Conservation (phyloP, 257 asterid species). For the Cinchona pubescens region DNA sequence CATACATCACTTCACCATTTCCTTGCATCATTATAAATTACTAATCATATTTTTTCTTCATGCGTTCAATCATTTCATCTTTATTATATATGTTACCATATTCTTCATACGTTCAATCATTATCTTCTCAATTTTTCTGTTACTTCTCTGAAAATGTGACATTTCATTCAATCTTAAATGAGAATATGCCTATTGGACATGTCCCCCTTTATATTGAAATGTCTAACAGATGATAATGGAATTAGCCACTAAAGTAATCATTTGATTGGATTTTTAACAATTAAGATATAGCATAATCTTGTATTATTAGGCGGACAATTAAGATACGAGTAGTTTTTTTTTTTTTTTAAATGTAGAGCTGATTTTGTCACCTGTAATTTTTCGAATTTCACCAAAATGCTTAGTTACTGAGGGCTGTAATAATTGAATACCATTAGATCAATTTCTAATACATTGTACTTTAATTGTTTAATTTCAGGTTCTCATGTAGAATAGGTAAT, state of each 20-base stretch:
- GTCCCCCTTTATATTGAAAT: background rate
- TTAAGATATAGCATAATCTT: background rate
- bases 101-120: background rate
- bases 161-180: background rate
- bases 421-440: background rate
- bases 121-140: no score
- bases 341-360: no score
- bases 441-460: background rate
- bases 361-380: background rate
- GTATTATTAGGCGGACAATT: slow-evolving; percentile 1
- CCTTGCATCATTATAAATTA: no score
- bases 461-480: slow-evolving; percentile 42
- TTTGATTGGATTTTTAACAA: background rate
- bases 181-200: no score
- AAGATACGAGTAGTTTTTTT: no score
- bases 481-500: slow-evolving; percentile 49
- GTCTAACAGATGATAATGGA: background rate
- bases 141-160: background rate
- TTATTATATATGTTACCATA: background rate
- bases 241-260: background rate
- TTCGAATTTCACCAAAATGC: background rate
- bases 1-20: no score
- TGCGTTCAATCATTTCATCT: background rate
- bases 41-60: no score
- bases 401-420: no score